Evolutionary conservation across 164 flowering plant species (phyloP).

Genomic region (Stephania cephalantha): DNA sequence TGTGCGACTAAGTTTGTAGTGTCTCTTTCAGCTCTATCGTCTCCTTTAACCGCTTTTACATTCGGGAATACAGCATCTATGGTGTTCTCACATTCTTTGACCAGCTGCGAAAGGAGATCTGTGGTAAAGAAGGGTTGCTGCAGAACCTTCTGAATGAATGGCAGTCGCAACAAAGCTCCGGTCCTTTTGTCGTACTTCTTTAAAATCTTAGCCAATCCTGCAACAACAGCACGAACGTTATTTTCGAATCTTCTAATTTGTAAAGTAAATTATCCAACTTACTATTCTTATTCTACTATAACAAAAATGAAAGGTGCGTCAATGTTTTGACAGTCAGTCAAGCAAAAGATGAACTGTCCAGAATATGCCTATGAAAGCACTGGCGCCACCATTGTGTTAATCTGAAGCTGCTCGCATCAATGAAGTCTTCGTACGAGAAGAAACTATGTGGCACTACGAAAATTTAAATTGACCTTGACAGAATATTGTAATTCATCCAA

Average conservation of each 20-base stretch:
- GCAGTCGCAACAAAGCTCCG: conserved; percentile 55
- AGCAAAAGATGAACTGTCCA: background rate
- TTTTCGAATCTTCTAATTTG: background rate
- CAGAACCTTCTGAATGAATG: conserved; percentile 63
- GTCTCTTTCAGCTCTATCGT: conserved; percentile 12
- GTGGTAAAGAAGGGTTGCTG: conserved; percentile 82
- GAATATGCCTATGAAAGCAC: background rate
- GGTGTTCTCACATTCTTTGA: conserved; percentile 67
- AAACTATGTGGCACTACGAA: too few relatives aligned
- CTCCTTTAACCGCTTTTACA: conserved; percentile 8
- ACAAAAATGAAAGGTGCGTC: background rate
- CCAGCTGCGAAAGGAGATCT: conserved; percentile 55
- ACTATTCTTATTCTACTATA: background rate
- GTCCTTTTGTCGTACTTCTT: conserved; percentile 91
- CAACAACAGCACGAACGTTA: conserved; percentile 7
- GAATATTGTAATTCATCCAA: background rate
- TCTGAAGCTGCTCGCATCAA: too few relatives aligned
- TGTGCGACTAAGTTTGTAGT: conserved; percentile 27
- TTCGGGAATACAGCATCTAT: conserved; percentile 50
- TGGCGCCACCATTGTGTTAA: background rate
- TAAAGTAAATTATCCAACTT: background rate
- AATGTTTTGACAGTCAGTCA: background rate
- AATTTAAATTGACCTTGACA: background rate
- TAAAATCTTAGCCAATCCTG: conserved; percentile 78
- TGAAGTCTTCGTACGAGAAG: too few relatives aligned